Conservation (phyloP, 2,329 filamentous ascomycete species). For the Sclerotinia subarctica region DNA sequence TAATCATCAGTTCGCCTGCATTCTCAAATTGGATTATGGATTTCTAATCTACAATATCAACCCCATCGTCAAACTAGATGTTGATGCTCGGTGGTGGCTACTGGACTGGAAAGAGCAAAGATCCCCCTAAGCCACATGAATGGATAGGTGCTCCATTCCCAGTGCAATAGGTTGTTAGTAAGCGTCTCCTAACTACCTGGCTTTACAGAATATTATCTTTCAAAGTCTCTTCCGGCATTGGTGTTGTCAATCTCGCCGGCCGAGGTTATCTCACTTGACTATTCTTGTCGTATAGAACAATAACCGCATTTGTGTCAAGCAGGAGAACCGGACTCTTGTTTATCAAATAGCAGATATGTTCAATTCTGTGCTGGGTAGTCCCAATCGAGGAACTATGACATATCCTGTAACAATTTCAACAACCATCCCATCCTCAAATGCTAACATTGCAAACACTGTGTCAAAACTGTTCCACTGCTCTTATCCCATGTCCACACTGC, state of each 20-base stretch:
- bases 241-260: background rate
- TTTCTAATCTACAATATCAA: background rate
- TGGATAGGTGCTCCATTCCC: background rate
- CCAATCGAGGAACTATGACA: conserved; percentile 1
- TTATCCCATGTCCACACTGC: background rate
- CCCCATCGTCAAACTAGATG: background rate
- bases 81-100: background rate
- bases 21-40: background rate
- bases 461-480: background rate
- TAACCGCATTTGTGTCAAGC: too few species aligned
- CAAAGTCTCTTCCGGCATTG: background rate
- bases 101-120: background rate
- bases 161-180: background rate
- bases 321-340: background rate
- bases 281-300: too few species aligned
- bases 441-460: conserved; percentile 11
- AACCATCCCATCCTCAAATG: conserved; percentile 2
- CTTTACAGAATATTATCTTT: background rate
- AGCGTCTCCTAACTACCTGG: background rate
- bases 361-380: conserved; percentile 1
- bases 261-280: background rate
- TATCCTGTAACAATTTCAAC: conserved; percentile 1
- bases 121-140: background rate
- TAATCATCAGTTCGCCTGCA: background rate
- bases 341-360: background rate